phyloP scores from a whole-genome alignment of 2,329 filamentous ascomycete genomes.

The Aureobasidium sp. region DNA sequence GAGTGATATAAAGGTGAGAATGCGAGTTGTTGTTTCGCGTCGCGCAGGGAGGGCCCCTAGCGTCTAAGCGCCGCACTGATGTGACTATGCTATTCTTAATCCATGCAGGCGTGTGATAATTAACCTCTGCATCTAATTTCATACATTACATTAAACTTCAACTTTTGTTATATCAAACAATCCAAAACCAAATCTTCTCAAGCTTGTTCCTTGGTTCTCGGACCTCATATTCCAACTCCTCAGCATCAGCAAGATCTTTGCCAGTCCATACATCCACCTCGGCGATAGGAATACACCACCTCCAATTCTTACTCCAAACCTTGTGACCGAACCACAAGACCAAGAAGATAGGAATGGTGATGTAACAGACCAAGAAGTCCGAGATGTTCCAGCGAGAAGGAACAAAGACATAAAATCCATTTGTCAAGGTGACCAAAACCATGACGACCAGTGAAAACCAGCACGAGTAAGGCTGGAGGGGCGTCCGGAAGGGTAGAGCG shows the following conservation, averaged over 20 bases:
- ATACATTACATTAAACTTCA: no score
- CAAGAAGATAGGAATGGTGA: constrained; percentile 37
- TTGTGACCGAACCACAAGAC: constrained; percentile 69
- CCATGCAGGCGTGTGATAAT: no score
- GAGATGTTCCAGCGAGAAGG: constrained; percentile 45
- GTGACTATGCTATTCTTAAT: no score
- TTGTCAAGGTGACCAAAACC: constrained; percentile 73
- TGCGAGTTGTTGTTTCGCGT: no score
- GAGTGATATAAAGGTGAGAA: no score
- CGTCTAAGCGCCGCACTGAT: no score
- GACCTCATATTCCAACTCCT: constrained; percentile 49
- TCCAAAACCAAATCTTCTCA: constrained; percentile 56
- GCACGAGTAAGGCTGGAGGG: constrained; percentile 64
- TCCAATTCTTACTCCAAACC: constrained; percentile 68
- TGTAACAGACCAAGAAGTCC: constrained; percentile 53
- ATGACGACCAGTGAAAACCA: no score
- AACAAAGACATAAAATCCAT: constrained; percentile 67
- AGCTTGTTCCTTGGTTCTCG: constrained; percentile 47
- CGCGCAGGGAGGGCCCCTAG: no score
- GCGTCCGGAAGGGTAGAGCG: no score
- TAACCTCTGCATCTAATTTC: no score
- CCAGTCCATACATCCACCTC: constrained; percentile 53
- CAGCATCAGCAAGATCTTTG: constrained; percentile 52
- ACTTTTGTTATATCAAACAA: no score
- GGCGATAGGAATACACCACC: constrained; percentile 47